Base-by-base conservation (phyloP, 306 rosid species). In the Trifolium subterraneum region DNA sequence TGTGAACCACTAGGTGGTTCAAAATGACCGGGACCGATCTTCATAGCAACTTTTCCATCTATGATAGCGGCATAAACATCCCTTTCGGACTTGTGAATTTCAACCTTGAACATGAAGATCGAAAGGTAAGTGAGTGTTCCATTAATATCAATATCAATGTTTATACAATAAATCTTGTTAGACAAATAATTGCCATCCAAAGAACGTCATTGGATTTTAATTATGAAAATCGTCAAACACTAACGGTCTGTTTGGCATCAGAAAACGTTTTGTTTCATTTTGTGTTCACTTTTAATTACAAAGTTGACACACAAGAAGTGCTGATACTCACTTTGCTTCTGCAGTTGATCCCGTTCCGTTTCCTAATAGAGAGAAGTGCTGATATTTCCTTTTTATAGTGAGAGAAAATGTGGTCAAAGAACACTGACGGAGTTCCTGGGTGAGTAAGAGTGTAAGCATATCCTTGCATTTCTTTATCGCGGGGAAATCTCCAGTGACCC, bases 401-500 rank as follows among this genome's bases (percentile, higher is more conserved):
- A 68, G 97, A 95, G 80, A 90, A 92, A 64, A 95, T 59, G 73
- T 95, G 99, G 82, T 95, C 99, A 50, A 56, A 85, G 88, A 92
- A 95, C 82, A 90, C 90, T 3, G 96, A 70, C 6, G 99, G 99
- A 8, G 99, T 92, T 76, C 99, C 99, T 29, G 99, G 99, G 87
- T 95, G 99, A 76, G 98, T 85, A 87, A 92, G 93, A 79, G 66
- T 90, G 82, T 95, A 95, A n/a, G 99, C 96, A 71, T 95, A 95
- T 82, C 99, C 99, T 83, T 95, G 98, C 87, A 95, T 92, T 85
- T 95, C 99, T 78, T 88, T 95, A 70, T 85, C 86, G 1, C 75
- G 14, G 0, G 99, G 99, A 89, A 95, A 95, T 82, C 98, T 89
- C 99, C 99, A 95, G 81, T 95, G 99, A 86, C 99, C 98, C 99